A percentile compares a stretch with the other conserved stretches of the same genome.
These are phyloP conservation scores for Apostasia shenzhenica DNA, from an alignment of 106 monocot species.

Conservation along the genomic window DNA sequence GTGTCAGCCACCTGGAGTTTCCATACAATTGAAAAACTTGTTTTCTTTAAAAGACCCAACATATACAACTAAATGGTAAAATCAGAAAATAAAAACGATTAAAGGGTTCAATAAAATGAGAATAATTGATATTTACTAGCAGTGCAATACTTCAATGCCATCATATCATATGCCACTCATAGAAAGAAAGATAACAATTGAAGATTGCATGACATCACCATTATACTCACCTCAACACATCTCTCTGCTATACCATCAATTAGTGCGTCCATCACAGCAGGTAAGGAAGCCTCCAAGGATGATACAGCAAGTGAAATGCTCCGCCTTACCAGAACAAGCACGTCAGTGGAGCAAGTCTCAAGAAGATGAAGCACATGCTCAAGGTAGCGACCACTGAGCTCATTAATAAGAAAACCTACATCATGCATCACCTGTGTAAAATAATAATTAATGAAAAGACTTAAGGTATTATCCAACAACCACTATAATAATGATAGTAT, in stretches of 20 bases:
- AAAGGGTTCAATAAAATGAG: too few species aligned
- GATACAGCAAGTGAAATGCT: slow-evolving; percentile 61
- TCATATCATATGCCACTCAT: too few species aligned
- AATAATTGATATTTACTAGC: too few species aligned
- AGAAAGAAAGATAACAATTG: too few species aligned
- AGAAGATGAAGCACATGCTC: slow-evolving; percentile 46
- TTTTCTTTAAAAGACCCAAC: too few species aligned
- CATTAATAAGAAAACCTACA: slow-evolving; percentile 35
- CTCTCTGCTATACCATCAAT: slow-evolving; percentile 70
- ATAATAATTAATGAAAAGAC: slow-evolving; percentile 1
- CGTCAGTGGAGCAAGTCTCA: slow-evolving; percentile 57
- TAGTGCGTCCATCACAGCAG: slow-evolving; percentile 56
- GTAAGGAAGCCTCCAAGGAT: slow-evolving; percentile 41
- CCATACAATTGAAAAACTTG: too few species aligned
- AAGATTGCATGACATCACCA: too few species aligned
- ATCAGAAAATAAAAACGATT: too few species aligned
- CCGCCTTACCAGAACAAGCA: slow-evolving; percentile 55
- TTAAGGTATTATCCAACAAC: not conserved
- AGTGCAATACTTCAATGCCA: too few species aligned
- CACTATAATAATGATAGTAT: not conserved
- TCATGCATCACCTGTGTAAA: slow-evolving; percentile 83
- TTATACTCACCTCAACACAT: slow-evolving; percentile 63
- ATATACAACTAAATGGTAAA: too few species aligned
- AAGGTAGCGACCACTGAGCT: slow-evolving; percentile 52
- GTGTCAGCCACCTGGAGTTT: too few species aligned